Evolutionary conservation across 2,329 filamentous ascomycete genomes (phyloP), one percentile per base, ranked within the genome.

Genomic region (Paecilomyces niveus): DNA sequence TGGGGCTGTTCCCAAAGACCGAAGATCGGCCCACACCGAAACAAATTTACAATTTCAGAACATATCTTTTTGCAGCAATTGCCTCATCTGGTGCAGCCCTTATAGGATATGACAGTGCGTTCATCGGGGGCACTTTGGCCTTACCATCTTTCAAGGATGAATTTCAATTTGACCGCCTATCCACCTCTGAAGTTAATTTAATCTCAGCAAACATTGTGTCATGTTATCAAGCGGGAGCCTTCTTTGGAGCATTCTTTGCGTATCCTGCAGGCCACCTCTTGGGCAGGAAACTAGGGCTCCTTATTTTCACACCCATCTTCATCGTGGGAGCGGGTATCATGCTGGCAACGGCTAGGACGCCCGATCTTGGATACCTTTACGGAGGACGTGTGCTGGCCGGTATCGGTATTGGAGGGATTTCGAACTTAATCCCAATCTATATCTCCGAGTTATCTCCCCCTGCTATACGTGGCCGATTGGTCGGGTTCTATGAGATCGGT

Each of bases 161-260:
- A 69, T 93, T 93, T 70, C 66, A 77, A 13, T 87, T 92, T 65
- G 76, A 71, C 2, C 67, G 73, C 2, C 82, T 86, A 74, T 73
- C 69, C 7, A 59, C 72, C 1, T 56, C 65, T 15, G 70, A 81
- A n/a, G 75, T 85, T 26, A 81, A 85, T 31, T 73, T 89, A 3
- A 76, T 89, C 54, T 86, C 85, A 67, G 79, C 86, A 66, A 93
- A 92, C 71, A 91, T 92, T 61, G 89, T 92, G 55, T 91, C 87
- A 26, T 83, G 88, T 57, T 92, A 90, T 76, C 90, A 93, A 73
- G 90, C 89, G 9, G 89, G 89, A 59, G 89, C 89, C 60, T 92
- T 94, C 77, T 92, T 93, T 65, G 90, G 90, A 55, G 84, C 86
- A n/a, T 75, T 91, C 49, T 81, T 83, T 60, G 88, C 85, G 58